Evolutionary conservation across 345 rosid species (phyloP).

Genomic region (Citrus sinensis): DNA sequence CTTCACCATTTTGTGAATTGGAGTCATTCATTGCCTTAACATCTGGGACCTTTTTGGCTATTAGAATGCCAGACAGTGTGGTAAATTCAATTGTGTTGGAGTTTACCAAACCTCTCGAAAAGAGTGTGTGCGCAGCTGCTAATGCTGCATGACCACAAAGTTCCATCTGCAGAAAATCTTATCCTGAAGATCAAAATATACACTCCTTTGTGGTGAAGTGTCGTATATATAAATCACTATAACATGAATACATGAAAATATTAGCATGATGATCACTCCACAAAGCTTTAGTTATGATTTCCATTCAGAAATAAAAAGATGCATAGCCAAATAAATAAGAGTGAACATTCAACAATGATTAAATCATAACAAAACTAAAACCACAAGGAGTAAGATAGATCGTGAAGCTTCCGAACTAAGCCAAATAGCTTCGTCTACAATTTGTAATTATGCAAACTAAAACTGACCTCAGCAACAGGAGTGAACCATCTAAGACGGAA

Average conservation of each 20-base stretch:
- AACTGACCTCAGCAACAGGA: slow-evolving; percentile 38
- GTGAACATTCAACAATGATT: too few relatives aligned
- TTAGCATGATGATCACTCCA: background rate
- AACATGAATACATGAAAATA: too few relatives aligned
- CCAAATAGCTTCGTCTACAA: too few relatives aligned
- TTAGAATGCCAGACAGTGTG: slow-evolving; percentile 62
- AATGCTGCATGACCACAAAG: slow-evolving; percentile 90
- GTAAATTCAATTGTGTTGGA: slow-evolving; percentile 58
- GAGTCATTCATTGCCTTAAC: slow-evolving; percentile 9
- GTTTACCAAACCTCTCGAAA: slow-evolving; percentile 45
- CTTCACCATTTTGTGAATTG: slow-evolving; percentile 27
- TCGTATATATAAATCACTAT: too few relatives aligned
- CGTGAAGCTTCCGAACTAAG: background rate
- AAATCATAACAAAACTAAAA: too few relatives aligned
- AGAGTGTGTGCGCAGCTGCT: slow-evolving; percentile 71
- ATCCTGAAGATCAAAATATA: background rate
- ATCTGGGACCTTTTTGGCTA: slow-evolving; percentile 51
- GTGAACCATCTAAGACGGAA: slow-evolving; percentile 73
- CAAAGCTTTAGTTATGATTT: too few relatives aligned
- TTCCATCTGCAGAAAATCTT: slow-evolving; percentile 37
- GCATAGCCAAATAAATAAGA: background rate
- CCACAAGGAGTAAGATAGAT: background rate
- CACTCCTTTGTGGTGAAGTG: background rate
- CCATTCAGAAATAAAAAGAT: background rate
- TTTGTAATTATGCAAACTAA: background rate